phyloP scores from a whole-genome alignment of 331 rosid species.

The Prunus yedoensis region DNA sequence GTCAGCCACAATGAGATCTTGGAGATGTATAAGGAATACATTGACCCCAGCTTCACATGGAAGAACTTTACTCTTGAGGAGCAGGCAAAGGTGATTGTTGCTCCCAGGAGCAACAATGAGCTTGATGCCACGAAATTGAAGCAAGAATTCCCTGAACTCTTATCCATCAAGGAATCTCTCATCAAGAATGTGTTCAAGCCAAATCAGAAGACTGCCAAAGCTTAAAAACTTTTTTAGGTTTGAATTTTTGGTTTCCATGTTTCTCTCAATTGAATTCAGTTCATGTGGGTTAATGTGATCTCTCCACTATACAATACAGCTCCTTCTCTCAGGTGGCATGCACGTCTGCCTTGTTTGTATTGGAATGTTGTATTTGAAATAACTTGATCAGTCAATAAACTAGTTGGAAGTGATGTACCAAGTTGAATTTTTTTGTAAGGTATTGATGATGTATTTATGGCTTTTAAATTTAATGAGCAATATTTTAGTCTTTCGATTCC shows the following conservation, averaged over 20 bases:
- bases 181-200: constrained; percentile 73
- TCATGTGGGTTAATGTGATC: constrained; percentile 22
- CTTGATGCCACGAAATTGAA: constrained; percentile 67
- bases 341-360: constrained; percentile 33
- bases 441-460: constrained; percentile 15
- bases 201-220: constrained; percentile 50
- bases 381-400: constrained; percentile 34
- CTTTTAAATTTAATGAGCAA: neutral
- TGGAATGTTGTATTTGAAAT: constrained; percentile 30
- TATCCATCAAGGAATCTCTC: constrained; percentile 83
- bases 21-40: constrained; percentile 65
- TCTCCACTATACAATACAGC: constrained; percentile 11
- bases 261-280: constrained; percentile 33
- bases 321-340: constrained; percentile 17
- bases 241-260: constrained; percentile 11
- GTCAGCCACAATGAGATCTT: constrained; percentile 91
- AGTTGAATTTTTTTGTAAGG: constrained; percentile 8
- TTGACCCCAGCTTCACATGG: constrained; percentile 69
- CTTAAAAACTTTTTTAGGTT: constrained; percentile 33
- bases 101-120: constrained; percentile 84
- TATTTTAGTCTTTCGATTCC: neutral
- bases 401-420: constrained; percentile 24
- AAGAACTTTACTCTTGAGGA: constrained; percentile 82
- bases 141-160: constrained; percentile 69
- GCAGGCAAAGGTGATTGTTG: constrained; percentile 88